These are phyloP conservation scores for Penicillium herquei DNA, from an alignment of 495 filamentous ascomycete species.

Conservation along the genomic window DNA sequence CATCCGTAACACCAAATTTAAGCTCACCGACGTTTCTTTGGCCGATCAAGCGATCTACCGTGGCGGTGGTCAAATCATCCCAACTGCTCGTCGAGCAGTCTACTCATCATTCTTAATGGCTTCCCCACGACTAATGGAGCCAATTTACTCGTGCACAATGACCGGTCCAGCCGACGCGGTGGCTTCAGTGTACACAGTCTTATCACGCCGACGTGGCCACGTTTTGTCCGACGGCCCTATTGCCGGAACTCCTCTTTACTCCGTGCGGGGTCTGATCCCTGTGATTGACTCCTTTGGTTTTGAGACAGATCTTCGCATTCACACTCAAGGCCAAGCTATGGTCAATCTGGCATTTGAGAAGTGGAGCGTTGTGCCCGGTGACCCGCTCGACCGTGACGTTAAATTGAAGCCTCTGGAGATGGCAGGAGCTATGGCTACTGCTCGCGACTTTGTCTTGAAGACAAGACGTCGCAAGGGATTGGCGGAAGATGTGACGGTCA, in stretches of 20 bases:
- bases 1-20: constrained; percentile 95
- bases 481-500: constrained; percentile 91
- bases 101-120: constrained; percentile 97
- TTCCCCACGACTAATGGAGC: constrained; percentile 93
- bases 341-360: constrained; percentile 92
- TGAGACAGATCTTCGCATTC: constrained; percentile 93
- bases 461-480: constrained; percentile 89
- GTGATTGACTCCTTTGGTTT: constrained; percentile 98
- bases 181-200: constrained; percentile 83
- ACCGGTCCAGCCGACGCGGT: constrained; percentile 90
- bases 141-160: constrained; percentile 88
- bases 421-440: constrained; percentile 80
- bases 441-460: constrained; percentile 94
- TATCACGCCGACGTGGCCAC: constrained; percentile 85
- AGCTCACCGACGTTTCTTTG: constrained; percentile 84
- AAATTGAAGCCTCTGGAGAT: constrained; percentile 82
- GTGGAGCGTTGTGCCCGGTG: constrained; percentile 93
- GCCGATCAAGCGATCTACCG: constrained; percentile 89
- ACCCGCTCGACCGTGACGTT: constrained; percentile 85
- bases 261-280: constrained; percentile 83
- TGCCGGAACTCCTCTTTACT: constrained; percentile 92
- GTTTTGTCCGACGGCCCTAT: constrained; percentile 91
- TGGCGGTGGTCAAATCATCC: constrained; percentile 96
- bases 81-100: constrained; percentile 84
- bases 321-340: constrained; percentile 89